Conservation (phyloP, 768 basidiomycete species). For the Tremella fuciformis region DNA sequence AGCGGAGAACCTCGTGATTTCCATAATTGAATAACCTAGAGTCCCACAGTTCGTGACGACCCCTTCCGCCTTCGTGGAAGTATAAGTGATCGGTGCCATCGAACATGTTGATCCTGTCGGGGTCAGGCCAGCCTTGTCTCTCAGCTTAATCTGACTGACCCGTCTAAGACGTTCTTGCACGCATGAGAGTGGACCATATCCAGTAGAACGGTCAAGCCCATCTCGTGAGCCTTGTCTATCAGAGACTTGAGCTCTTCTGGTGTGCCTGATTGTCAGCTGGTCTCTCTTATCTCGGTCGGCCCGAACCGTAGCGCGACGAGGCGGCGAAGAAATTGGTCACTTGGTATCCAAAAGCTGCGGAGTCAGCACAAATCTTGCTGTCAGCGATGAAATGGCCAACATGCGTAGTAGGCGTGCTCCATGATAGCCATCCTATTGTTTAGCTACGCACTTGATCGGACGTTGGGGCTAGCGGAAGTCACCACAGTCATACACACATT, state of each 20-base stretch:
- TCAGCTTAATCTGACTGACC: constrained; percentile 51
- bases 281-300: background rate
- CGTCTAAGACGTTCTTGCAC: constrained; percentile 94
- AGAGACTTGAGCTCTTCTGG: constrained; percentile 95
- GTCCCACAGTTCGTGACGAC: constrained; percentile 95
- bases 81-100: constrained; percentile 97
- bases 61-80: constrained; percentile 90
- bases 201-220: constrained; percentile 88
- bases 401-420: constrained; percentile 98
- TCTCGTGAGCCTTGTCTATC: constrained; percentile 87
- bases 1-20: constrained; percentile 87
- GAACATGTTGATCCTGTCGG: constrained; percentile 69
- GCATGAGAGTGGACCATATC: constrained; percentile 98
- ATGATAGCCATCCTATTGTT: constrained; percentile 77
- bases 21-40: constrained; percentile 94
- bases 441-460: no score
- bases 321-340: constrained; percentile 96
- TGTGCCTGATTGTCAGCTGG: constrained; percentile 55
- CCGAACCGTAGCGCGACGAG: constrained; percentile 78
- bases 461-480: no score
- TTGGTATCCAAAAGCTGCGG: constrained; percentile 91
- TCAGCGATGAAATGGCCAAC: constrained; percentile 56
- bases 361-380: background rate
- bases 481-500: constrained; percentile 55
- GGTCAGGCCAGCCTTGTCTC: background rate